Percentiles rank a stretch among this genome's conserved stretches.
Evolutionary conservation across 441 rosid species (phyloP).

Genomic region (Cnidoscolus chayamansa): DNA sequence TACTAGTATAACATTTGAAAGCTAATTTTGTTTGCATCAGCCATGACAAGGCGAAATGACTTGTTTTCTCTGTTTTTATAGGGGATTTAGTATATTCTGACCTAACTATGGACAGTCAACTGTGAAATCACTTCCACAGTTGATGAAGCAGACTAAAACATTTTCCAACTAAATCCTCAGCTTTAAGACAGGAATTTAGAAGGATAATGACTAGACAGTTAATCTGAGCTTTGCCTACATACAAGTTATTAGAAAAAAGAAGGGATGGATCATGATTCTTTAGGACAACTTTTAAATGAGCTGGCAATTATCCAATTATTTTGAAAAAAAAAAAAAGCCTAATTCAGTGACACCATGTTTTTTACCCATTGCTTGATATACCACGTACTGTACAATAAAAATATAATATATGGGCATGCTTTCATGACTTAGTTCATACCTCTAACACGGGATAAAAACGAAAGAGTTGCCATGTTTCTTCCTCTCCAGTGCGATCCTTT

Average conservation of each 20-base stretch:
- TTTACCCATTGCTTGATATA: neutral
- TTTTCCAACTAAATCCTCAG: neutral
- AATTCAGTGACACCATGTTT: neutral
- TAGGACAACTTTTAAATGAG: neutral
- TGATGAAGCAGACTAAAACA: neutral
- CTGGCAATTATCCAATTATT: slow-evolving; percentile 6
- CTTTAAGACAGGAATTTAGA: neutral
- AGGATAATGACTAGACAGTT: neutral
- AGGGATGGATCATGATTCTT: neutral
- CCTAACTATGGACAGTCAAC: neutral
- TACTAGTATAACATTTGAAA: neutral
- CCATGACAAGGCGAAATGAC: neutral
- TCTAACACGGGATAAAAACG: slow-evolving; percentile 94
- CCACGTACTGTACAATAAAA: neutral
- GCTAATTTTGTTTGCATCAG: neutral
- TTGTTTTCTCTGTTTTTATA: neutral
- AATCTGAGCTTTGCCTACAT: neutral
- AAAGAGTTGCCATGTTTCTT: slow-evolving; percentile 78
- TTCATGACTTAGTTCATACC: slow-evolving; percentile 37
- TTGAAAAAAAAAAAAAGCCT: neutral
- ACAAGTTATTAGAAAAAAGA: neutral
- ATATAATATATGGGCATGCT: neutral
- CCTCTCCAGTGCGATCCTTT: slow-evolving; percentile 75
- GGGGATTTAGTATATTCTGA: neutral
- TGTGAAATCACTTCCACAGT: neutral